phyloP scores from a whole-genome alignment of 192 early-diverging fungal genomes.

The Coemansia sp. region DNA sequence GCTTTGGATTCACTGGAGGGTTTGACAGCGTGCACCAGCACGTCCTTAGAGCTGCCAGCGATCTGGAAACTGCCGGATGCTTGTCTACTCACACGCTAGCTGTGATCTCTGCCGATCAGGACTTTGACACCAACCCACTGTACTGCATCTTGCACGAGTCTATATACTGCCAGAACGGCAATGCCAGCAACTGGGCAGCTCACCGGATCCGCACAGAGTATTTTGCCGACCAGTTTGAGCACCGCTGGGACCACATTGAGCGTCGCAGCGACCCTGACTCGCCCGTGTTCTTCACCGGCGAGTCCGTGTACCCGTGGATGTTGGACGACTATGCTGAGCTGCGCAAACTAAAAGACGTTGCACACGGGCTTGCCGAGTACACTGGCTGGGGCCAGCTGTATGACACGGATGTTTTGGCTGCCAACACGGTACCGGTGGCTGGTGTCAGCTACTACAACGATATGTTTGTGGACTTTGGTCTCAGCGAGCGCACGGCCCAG shows the following conservation, averaged over 20 bases:
- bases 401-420: conserved; percentile 46
- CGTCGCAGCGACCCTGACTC: conserved; percentile 10
- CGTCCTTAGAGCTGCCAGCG: conserved; percentile 48
- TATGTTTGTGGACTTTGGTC: conserved; percentile 65
- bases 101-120: conserved; percentile 34
- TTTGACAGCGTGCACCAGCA: conserved; percentile 61
- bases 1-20: conserved; percentile 63
- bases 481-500: conserved; percentile 58
- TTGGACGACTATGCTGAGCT: conserved; percentile 68
- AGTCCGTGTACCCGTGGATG: conserved; percentile 71
- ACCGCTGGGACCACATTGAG: conserved; percentile 37
- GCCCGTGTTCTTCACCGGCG: conserved; percentile 65
- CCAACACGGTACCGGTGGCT: conserved; percentile 57
- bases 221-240: conserved; percentile 53
- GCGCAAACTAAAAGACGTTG: conserved; percentile 57
- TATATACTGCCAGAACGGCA: conserved; percentile 63
- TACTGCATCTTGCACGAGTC: conserved; percentile 67
- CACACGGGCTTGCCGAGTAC: conserved; percentile 57
- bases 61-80: conserved; percentile 41
- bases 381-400: conserved; percentile 59
- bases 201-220: conserved; percentile 54
- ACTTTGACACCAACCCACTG: conserved; percentile 60
- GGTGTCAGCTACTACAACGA: conserved; percentile 69
- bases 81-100: conserved; percentile 49
- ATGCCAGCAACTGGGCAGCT: conserved; percentile 61